Base-by-base conservation (phyloP, 2,329 filamentous ascomycete genomes). In the Chaetomiaceae sp. region DNA sequence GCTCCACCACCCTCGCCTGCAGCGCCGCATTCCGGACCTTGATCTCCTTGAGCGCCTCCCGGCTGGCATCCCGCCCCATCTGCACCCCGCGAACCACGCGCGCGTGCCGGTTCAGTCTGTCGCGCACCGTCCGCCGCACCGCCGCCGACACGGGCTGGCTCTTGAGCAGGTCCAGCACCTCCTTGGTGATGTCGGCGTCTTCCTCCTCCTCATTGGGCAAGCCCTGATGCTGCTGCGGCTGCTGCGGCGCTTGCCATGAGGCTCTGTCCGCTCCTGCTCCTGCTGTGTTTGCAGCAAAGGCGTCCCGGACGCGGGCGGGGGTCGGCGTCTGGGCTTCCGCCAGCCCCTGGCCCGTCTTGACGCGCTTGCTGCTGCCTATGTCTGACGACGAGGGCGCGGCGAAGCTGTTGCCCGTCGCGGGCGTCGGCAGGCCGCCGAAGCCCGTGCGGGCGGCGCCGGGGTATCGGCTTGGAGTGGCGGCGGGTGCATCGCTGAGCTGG, bases 1-100 rank as follows among this genome's bases (percentile, higher is more conserved):
- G 51, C 17, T 34, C 23, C 2, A 19, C 52, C 5, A 61, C 51
- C 11, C 48, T 54, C 22, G 40, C 57, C 56, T 55, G 51, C 27
- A 64, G 54, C 49, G 55, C 53, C 1, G 40, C 55, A 8, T 62
- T 47, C 20, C 40, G 33, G 14, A 63, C 63, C 27, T 92, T 85
- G 59, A 84, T 84, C 4, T 76, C 75, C 64, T 81, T 83, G 31
- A 89, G 64, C 4, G 78, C 79, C 8, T 79, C 67, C n/a, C 88
- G 72, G 3, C 52, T 51, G 29, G 52, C 43, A 15, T 63, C 58
- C 4, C 60, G 55, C 5, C 49, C 56, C 2, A 48, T 46, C 47
- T 58, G 46, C 14, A 60, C 43, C 5, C 61, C 59, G 15, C 46
- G 42, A n/a, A 43, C 46, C 20, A 52, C 39, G 8, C 55, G 48